Conservation (phyloP, 768 basidiomycete species). For the Crassisporium funariophilum region DNA sequence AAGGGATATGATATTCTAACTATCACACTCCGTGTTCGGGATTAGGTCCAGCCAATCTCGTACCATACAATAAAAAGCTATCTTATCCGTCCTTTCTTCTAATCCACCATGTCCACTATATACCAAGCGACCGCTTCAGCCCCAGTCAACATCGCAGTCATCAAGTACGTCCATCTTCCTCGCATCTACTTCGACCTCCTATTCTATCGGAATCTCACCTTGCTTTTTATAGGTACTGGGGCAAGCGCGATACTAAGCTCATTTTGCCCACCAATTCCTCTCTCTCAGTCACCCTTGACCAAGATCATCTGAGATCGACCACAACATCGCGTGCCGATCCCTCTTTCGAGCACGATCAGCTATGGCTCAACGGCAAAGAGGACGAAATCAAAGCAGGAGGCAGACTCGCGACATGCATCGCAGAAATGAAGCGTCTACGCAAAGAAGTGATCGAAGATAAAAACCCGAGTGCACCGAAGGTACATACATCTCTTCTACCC, state of each 20-base stretch:
- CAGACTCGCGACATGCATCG: constrained; percentile 81
- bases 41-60: background rate
- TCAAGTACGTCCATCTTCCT: constrained; percentile 65
- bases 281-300: constrained; percentile 95
- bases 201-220: background rate
- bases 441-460: constrained; percentile 71
- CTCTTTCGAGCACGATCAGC: constrained; percentile 69
- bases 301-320: constrained; percentile 92
- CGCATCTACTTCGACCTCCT: background rate
- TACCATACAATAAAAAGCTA: constrained; percentile 1
- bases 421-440: constrained; percentile 81
- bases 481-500: constrained; percentile 28
- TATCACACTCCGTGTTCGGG: too few relatives aligned
- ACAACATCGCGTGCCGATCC: constrained; percentile 89
- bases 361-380: constrained; percentile 95
- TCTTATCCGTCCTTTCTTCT: constrained; percentile 16
- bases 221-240: constrained; percentile 80
- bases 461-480: constrained; percentile 66
- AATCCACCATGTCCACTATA: constrained; percentile 49
- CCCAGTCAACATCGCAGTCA: constrained; percentile 97
- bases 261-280: constrained; percentile 98
- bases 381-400: constrained; percentile 86
- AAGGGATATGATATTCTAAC: too few relatives aligned
- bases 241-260: constrained; percentile 93
- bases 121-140: constrained; percentile 90